A percentile compares a stretch with the other conserved stretches of the same genome.
phyloP scores from a whole-genome alignment of 176 grass and related monocot genomes.

The Bothriochloa decipiens region DNA sequence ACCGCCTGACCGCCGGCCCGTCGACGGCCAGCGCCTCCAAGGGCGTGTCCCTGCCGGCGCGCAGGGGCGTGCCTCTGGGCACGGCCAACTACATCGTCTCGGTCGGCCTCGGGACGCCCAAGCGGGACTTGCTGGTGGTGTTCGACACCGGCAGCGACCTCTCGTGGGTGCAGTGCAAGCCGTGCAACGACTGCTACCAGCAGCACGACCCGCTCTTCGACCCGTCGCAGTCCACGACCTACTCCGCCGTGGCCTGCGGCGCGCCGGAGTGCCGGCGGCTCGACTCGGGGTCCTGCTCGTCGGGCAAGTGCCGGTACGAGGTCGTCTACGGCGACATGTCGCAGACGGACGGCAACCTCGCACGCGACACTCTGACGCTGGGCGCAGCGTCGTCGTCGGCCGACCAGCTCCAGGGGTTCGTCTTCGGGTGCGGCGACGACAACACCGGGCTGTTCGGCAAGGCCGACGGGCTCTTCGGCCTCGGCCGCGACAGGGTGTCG shows the following conservation, averaged over 20 bases:
- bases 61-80: slow-evolving; percentile 50
- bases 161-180: slow-evolving; percentile 85
- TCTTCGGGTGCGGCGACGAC: slow-evolving; percentile 71
- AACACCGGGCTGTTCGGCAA: slow-evolving; percentile 62
- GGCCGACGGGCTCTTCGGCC: slow-evolving; percentile 66
- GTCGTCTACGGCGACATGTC: slow-evolving; percentile 74
- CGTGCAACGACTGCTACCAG: slow-evolving; percentile 62
- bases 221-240: slow-evolving; percentile 63
- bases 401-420: slow-evolving; percentile 49
- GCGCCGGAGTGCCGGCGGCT: slow-evolving; percentile 53
- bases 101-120: slow-evolving; percentile 73
- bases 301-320: slow-evolving; percentile 56
- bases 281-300: slow-evolving; percentile 40
- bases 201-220: slow-evolving; percentile 83
- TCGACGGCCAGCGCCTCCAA: slow-evolving; percentile 23
- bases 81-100: slow-evolving; percentile 76
- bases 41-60: slow-evolving; percentile 54
- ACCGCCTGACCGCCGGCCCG: slow-evolving; percentile 13
- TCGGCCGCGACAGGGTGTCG: slow-evolving; percentile 65
- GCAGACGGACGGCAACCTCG: slow-evolving; percentile 62
- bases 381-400: neutral
- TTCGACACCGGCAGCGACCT: slow-evolving; percentile 94
- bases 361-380: slow-evolving; percentile 67
- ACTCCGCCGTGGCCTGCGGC: slow-evolving; percentile 46
- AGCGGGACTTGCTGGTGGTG: slow-evolving; percentile 45